Evolutionary conservation across 2,329 filamentous ascomycete genomes (phyloP), one percentile per base, ranked within the genome.

Genomic region (Cladosporium sp.): DNA sequence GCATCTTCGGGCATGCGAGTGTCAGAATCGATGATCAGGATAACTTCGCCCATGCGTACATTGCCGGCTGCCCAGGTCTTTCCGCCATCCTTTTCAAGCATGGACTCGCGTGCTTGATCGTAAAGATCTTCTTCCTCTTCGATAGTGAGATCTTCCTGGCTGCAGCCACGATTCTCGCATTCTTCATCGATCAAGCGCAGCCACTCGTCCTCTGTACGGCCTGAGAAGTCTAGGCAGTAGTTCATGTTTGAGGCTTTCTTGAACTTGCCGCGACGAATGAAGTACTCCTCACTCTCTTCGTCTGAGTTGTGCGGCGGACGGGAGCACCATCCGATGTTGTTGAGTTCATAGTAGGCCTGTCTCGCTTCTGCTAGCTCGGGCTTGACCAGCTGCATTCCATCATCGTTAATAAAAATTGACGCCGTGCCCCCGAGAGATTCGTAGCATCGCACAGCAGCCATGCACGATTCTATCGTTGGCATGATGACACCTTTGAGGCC

Each of bases 371-470:
- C 67, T 48, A 76, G 66, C 29, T 74, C 72, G n/a, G 69, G 66
- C 7, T 73, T 70, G 43, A 89, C 72, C 29, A 88, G 73, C 67
- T 88, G 85, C 47, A 89, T 74, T 60, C 85, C 85, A 57, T 89
- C 85, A 57, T 89, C 85, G 63, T 89, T 88, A 68, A 89, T 73
- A 62, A 89, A 87, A 70, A 89, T 83, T 64, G 88, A 88, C 56
- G 84, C 85, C 7, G 84, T 86, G n/a, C 86, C 86, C 56, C 86
- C 86, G 62, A 89, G 85, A 15, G 88, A 74, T 64, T 89, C 86
- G 61, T 89, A 89, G 0, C 84, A 88, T 27, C 83, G 85, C 64
- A 89, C 88, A 55, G 85, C 85, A 60, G 85, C 79, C 70, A 89
- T 89, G 69, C 91, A 79, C 2, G 86, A 90, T 61, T 82, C 83